These are phyloP conservation scores for Scenedesmus sp. DNA, from an alignment of 163 green algal genomes.

Conservation along the genomic window DNA sequence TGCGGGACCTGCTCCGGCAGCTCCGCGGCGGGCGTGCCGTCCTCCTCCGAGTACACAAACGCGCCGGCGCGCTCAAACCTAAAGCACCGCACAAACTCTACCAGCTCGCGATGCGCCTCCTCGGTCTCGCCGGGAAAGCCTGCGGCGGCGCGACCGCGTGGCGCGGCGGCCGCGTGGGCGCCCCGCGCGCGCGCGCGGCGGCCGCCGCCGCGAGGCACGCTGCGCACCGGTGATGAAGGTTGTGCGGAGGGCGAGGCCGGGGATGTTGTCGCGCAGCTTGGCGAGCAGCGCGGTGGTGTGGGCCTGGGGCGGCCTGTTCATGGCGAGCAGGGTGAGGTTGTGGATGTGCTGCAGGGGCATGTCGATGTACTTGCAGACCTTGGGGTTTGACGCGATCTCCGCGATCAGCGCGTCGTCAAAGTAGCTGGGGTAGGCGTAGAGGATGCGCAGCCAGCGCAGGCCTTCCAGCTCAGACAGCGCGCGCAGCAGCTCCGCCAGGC, in stretches of 20 bases:
- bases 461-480: conserved; percentile 79
- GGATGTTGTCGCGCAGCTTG: conserved; percentile 83
- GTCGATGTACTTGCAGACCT: too few species aligned
- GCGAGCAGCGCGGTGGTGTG: conserved; percentile 77
- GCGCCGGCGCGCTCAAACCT: conserved; percentile 87
- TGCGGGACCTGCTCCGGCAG: conserved; percentile 67
- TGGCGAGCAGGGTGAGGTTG: conserved; percentile 87
- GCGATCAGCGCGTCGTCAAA: conserved; percentile 84
- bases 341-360: conserved; percentile 94
- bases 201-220: too few species aligned
- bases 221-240: conserved; percentile 94
- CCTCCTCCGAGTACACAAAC: conserved; percentile 90
- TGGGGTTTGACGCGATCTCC: conserved; percentile 88
- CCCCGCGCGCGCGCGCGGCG: too few species aligned
- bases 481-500: conserved; percentile 78
- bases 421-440: conserved; percentile 93
- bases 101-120: conserved; percentile 81
- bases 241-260: conserved; percentile 83
- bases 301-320: conserved; percentile 72
- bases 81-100: conserved; percentile 66
- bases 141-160: too few species aligned
- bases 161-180: too few species aligned
- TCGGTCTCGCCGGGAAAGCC: conserved; percentile 85
- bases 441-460: conserved; percentile 88
- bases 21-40: conserved; percentile 86